Base-by-base conservation (phyloP, 2,329 filamentous ascomycete genomes). In the Colletotrichum lindemuthianum region DNA sequence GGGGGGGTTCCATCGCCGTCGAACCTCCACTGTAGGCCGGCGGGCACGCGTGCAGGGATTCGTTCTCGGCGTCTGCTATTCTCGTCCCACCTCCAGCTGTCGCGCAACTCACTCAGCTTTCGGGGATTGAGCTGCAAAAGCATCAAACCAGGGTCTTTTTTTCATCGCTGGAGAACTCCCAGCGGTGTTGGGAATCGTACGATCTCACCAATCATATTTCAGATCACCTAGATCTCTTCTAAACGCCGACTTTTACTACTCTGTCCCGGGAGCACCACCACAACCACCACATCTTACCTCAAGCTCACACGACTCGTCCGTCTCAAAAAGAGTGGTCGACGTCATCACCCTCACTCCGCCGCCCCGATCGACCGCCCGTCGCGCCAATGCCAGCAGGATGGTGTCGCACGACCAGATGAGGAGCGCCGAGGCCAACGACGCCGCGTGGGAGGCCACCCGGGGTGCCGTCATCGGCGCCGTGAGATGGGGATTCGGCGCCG, bases 401-500 rank as follows among this genome's bases (percentile, higher is more conserved):
- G 79, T 78, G 68, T 72, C 78, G 58, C 83, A 88, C 77, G 87
- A 85, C 70, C 84, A 82, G 67, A 78, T 90, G 72, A 85, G 85
- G 55, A 87, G 85, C 69, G 85, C 86, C 45, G 91, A 95, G 75
- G 87, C 90, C 53, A 85, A 86, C 67, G 82, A 85, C 60, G 92
- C 92, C 50, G 88, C 90, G 45, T 90, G 89, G 87, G 90, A 91
- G 71, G 91, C 90, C 40, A 84, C 83, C 3, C 84, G 84, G 67
- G 92, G 92, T 40, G 91, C 90, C 15, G 76, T 86, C 37, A 78
- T 83, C 49, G 92, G 92, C 15, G 90, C 89, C 41, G 76, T 86
- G 15, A 92, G 90, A 82, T 94, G 90, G 90, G 92, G 91, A 59
- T 78, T 85, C n/a, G 87, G 83, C 61, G 84, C 86, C 13, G 89